Evolutionary conservation across 2,329 filamentous ascomycete genomes (phyloP), one percentile per base, ranked within the genome.

Genomic region (Ceratocystis smalleyi): DNA sequence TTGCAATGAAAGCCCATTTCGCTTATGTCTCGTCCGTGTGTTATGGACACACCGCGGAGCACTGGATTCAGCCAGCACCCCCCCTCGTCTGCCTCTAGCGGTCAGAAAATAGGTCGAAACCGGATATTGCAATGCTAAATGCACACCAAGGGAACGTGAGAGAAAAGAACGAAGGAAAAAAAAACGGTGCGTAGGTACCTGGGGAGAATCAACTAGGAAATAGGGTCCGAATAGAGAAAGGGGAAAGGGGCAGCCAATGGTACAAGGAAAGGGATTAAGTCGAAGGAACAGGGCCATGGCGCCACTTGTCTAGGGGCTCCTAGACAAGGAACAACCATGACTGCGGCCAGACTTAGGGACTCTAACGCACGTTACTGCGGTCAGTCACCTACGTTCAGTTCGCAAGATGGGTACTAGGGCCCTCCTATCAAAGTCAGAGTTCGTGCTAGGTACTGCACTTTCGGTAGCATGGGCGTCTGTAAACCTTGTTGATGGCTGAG

Each of bases 401-500:
- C 30, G n/a, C 12, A 24, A 30, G 27, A 27, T n/a, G 30, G 51
- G 24, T 17, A 57, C 54, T 57, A 32, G 54, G 54, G n/a, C 27
- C 54, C 54, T 57, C 27, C 54, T 32, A 57, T 57, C 54, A 57
- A 17, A 35, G 54, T 19, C 8, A 15, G n/a, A 5, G 27, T 32
- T 51, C 22, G 47, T 59, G 69, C 68, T 32, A 57, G 54, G n/a
- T 57, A 19, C 54, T 35, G 54, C 17, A 32, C 15, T 57, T 57
- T 57, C 54, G 27, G 27, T 30, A 32, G 54, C 54, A 30, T n/a
- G 15, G 71, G 75, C 47, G 19, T 24, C 47, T 51, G 47, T 51
- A 51, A 51, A 51, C 47, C 47, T 51, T 57, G 54, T 57, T 57
- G 8, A 30, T 32, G 17, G 54, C 54, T 57, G 15, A 35, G 27